phyloP scores from a whole-genome alignment of 345 rosid species.

The Eucalyptus lansdowneana region DNA sequence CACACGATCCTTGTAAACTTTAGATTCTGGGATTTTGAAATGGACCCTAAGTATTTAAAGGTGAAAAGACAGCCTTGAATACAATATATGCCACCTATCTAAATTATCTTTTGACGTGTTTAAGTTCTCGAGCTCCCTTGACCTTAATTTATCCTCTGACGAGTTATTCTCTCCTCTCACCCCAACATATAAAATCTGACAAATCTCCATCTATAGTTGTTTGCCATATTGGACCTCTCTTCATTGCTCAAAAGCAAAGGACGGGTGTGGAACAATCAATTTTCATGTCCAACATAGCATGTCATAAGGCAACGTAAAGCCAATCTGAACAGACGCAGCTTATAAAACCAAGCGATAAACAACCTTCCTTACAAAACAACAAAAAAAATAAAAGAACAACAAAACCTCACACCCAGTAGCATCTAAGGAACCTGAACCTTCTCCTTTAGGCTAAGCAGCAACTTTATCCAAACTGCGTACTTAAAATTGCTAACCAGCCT shows the following conservation, averaged over 20 bases:
- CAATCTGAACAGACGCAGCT: not conserved
- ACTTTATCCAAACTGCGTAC: not conserved
- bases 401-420: not conserved
- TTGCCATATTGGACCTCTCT: not conserved
- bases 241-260: not conserved
- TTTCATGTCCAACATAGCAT: not conserved
- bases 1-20: not conserved
- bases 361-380: not conserved
- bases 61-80: not conserved
- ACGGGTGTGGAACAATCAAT: not conserved
- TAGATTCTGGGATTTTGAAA: not conserved
- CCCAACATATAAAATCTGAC: not conserved
- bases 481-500: not conserved
- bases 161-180: not conserved
- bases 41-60: not conserved
- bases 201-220: not conserved
- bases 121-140: not conserved
- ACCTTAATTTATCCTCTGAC: not conserved
- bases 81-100: not conserved
- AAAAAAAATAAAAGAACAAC: not conserved
- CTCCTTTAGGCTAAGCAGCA: not conserved
- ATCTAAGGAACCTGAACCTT: not conserved
- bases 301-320: not conserved
- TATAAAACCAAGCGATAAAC: not conserved
- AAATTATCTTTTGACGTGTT: not conserved